A percentile compares a stretch with the other conserved stretches of the same genome.
These are phyloP conservation scores for Ceratopteris richardii DNA, from an alignment of 75 land plant species.

Conservation along the genomic window DNA sequence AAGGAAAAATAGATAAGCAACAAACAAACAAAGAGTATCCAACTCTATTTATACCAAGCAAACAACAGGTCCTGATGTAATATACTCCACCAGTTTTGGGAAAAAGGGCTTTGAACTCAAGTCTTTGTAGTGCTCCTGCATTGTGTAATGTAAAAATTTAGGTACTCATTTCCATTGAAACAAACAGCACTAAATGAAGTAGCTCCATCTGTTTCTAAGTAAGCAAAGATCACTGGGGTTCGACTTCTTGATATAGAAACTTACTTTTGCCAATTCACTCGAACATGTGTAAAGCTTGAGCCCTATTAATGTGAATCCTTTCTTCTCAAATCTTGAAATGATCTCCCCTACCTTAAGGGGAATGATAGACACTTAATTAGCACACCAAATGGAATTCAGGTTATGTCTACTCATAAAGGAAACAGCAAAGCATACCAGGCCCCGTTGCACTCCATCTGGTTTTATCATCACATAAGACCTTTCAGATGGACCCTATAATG, in stretches of 20 bases:
- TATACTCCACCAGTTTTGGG: conserved; percentile 68
- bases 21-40: too few relatives aligned
- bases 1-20: too few relatives aligned
- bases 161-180: background rate
- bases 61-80: conserved; percentile 99
- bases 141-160: background rate
- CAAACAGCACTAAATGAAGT: background rate
- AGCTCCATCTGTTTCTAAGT: too few relatives aligned
- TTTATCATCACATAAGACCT: conserved; percentile 88
- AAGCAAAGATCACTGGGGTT: too few relatives aligned
- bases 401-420: too few relatives aligned
- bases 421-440: conserved; percentile 50
- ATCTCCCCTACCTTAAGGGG: conserved; percentile 83
- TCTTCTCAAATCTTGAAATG: conserved; percentile 93
- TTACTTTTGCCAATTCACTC: conserved; percentile 77
- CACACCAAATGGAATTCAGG: background rate
- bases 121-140: conserved; percentile 86
- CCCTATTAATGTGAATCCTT: conserved; percentile 79
- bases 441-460: conserved; percentile 97
- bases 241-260: background rate
- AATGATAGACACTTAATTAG: background rate
- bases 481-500: conserved; percentile 46
- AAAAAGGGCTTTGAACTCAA: conserved; percentile 73
- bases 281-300: conserved; percentile 91
- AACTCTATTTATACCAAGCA: conserved; percentile 86